phyloP scores from a whole-genome alignment of 345 rosid genomes.

The Euphorbia lathyris region DNA sequence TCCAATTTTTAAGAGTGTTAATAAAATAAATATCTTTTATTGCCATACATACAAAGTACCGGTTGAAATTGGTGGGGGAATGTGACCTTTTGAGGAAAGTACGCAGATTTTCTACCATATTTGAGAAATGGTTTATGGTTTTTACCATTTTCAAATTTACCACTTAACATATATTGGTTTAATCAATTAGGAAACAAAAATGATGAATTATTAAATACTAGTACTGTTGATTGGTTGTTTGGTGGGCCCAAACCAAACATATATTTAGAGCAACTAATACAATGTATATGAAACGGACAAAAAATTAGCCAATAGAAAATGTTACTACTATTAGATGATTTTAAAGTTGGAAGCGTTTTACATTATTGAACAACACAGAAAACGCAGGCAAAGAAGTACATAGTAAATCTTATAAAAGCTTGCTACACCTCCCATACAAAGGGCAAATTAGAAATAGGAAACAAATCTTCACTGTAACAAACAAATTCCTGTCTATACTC shows the following conservation, averaged over 20 bases:
- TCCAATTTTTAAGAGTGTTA: no score
- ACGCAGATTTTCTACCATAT: no score
- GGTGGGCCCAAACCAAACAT: neutral
- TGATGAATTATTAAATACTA: neutral
- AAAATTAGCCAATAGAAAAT: neutral
- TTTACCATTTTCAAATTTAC: neutral
- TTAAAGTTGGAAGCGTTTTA: neutral
- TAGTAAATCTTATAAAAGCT: neutral
- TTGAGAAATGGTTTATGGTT: neutral
- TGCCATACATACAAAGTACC: no score
- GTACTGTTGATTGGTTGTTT: neutral
- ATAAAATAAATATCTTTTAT: no score
- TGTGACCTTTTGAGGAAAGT: no score
- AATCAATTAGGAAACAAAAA: neutral
- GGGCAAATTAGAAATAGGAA: neutral
- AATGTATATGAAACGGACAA: no score
- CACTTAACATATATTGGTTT: neutral
- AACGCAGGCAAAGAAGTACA: neutral
- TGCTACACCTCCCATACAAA: slow-evolving; percentile 10
- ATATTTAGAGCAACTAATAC: neutral
- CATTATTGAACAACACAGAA: slow-evolving; percentile 1
- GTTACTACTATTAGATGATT: neutral
- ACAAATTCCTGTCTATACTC: neutral
- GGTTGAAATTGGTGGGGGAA: no score
- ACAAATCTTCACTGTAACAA: neutral